Base-by-base conservation (phyloP, 768 basidiomycete species). In the Suillus fuscotomentosus region DNA sequence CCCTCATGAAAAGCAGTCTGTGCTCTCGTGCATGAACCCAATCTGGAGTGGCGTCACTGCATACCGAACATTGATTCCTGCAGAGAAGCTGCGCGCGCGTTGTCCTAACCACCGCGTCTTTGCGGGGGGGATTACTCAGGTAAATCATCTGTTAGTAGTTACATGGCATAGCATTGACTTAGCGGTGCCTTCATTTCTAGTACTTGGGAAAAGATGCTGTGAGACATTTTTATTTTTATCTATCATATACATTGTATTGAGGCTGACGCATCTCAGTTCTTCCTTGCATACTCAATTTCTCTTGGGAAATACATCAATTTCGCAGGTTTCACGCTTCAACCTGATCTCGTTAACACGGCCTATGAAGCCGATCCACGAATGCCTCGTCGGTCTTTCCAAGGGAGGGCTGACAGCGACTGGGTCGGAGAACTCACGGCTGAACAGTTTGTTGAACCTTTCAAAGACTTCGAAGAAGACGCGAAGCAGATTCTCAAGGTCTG, bases 231-330 rank as follows among this genome's bases (percentile, higher is more conserved):
- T 13, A 53, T 47, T 10, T 20, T n/a, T 36, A 54, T 48, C 6
- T 22, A 36, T 4, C 3, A 17, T 47, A 24, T 61, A 39, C 31
- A 34, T 17, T 27, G 1, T 34, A 22, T 24, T 50, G 41, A 38
- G 34, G n/a, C 36, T 61, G 57, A 67, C 4, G 55, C 63, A 55
- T 43, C 24, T 20, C 38, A 91, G 89, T 85, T 85, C 70, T 71
- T 88, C 48, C 79, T 90, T 17, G 83, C 80, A 2, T 90, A 91
- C 71, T 83, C 88, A 0, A 85, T 91, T 15, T 78, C 84, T 3
- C 79, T 79, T 38, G 87, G 88, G 7, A 82, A 78, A 67, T 74
- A 81, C 65, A 76, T 92, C 68, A 92, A 90, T 68, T 80, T 90
- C 63, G 89, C 83, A 20, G 87, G 86, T 1, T 87, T 88, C 69